Percentiles rank a stretch among this genome's conserved stretches.
Conservation (phyloP, 2,329 filamentous ascomycete genomes). For the Claviceps arundinis region DNA sequence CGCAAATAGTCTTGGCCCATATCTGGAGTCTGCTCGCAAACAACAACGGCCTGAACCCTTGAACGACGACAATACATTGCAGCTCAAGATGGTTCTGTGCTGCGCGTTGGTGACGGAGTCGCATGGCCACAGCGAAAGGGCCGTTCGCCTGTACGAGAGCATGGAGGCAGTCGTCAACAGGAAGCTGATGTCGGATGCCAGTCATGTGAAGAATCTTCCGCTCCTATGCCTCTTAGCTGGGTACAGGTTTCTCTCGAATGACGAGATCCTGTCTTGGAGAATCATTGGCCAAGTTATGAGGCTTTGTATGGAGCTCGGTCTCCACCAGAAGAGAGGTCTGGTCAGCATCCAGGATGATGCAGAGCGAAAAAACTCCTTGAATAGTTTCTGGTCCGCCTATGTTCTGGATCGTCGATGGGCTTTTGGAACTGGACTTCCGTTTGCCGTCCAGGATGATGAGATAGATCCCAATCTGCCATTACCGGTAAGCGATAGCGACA, state of each 20-base stretch:
- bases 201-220: conserved; percentile 33
- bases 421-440: conserved; percentile 79
- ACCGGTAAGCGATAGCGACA: conserved; percentile 44
- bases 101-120: conserved; percentile 66
- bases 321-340: conserved; percentile 69
- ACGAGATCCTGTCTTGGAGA: conserved; percentile 77
- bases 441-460: conserved; percentile 72
- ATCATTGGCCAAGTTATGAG: conserved; percentile 72
- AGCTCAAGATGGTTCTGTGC: conserved; percentile 75
- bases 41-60: conserved; percentile 25
- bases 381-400: conserved; percentile 78
- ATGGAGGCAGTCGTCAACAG: conserved; percentile 60
- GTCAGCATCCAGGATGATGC: conserved; percentile 54
- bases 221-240: conserved; percentile 40
- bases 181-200: conserved; percentile 42
- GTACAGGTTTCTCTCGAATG: conserved; percentile 75
- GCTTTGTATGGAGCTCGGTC: conserved; percentile 65
- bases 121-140: conserved; percentile 64
- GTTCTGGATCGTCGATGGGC: conserved; percentile 79
- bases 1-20: conserved; percentile 54
- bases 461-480: conserved; percentile 69
- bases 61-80: conserved; percentile 43
- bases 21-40: conserved; percentile 44
- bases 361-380: conserved; percentile 53
- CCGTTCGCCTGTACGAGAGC: conserved; percentile 59